Percentiles rank a stretch among this genome's conserved stretches.
phyloP scores from a whole-genome alignment of 305 asterid genomes.

The Solanum aculeatissimum region DNA sequence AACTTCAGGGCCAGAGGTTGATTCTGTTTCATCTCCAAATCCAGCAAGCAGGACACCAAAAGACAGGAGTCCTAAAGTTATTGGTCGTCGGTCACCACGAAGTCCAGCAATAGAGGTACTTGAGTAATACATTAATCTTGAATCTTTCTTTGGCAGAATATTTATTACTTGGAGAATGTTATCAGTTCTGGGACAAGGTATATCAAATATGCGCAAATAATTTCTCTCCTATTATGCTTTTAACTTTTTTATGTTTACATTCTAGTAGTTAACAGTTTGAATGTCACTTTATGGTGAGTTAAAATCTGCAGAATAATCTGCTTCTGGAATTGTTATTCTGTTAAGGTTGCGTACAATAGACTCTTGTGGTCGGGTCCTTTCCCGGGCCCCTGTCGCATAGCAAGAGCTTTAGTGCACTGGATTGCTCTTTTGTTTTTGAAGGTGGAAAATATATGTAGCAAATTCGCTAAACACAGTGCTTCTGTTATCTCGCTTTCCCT shows the following conservation, averaged over 20 bases:
- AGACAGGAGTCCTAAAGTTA: conserved; percentile 50
- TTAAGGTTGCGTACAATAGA: neutral
- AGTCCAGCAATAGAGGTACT: conserved; percentile 65
- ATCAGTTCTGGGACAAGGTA: neutral
- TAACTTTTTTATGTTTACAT: neutral
- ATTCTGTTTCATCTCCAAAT: conserved; percentile 42
- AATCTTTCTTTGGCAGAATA: neutral
- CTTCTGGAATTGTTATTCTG: neutral
- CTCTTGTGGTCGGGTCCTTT: too few species aligned
- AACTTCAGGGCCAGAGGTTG: conserved; percentile 26
- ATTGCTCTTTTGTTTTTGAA: too few species aligned
- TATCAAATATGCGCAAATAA: neutral
- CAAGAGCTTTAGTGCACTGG: too few species aligned
- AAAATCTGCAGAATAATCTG: neutral
- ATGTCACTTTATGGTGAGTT: neutral
- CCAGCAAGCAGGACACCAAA: conserved; percentile 42
- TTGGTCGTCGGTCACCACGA: conserved; percentile 54
- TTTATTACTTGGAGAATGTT: neutral
- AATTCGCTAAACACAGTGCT: neutral
- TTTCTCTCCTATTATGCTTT: neutral
- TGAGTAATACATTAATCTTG: neutral
- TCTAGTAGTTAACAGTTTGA: neutral
- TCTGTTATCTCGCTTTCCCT: neutral
- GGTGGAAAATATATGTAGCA: neutral
- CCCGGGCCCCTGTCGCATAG: too few species aligned